phyloP scores from a whole-genome alignment of 2,329 filamentous ascomycete genomes.

The Claviceps purpurea region DNA sequence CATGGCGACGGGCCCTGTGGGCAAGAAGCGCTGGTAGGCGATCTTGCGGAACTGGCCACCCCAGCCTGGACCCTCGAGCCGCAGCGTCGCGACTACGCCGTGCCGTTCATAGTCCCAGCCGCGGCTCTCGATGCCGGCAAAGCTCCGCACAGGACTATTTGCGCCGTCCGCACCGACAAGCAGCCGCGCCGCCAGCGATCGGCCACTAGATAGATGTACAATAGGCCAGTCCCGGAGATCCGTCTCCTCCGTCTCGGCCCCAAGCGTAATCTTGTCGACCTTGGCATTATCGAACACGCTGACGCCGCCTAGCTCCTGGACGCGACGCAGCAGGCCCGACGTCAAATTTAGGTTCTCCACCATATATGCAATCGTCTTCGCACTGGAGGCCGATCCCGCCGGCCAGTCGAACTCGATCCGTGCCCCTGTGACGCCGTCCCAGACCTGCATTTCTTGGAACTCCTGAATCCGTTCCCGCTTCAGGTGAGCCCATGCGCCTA shows the following conservation, averaged over 20 bases:
- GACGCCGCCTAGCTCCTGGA: conserved; percentile 56
- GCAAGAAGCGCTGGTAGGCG: conserved; percentile 91
- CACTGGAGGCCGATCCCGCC: conserved; percentile 25
- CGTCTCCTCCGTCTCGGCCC: conserved; percentile 51
- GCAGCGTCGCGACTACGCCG: conserved; percentile 80
- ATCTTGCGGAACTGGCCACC: conserved; percentile 47
- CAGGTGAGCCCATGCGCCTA: conserved; percentile 76
- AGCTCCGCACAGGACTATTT: conserved; percentile 83
- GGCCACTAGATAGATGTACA: conserved; percentile 56
- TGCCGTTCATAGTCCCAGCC: conserved; percentile 92
- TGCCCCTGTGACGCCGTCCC: conserved; percentile 84
- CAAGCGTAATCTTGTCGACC: conserved; percentile 68
- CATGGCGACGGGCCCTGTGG: conserved; percentile 81
- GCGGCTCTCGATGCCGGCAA: conserved; percentile 70
- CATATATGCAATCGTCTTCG: conserved; percentile 81
- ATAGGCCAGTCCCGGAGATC: conserved; percentile 84
- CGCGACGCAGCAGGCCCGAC: conserved; percentile 57
- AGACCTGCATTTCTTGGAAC: conserved; percentile 95
- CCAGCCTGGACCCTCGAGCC: conserved; percentile 50
- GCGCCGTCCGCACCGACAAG: conserved; percentile 89
- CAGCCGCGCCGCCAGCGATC: conserved; percentile 62
- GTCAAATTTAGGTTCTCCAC: conserved; percentile 87
- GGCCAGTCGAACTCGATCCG: conserved; percentile 80
- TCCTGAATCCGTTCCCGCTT: conserved; percentile 61
- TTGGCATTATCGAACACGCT: conserved; percentile 63